A percentile compares a stretch with the other conserved stretches of the same genome.
These are phyloP conservation scores for Terfezia claveryi DNA, from an alignment of 495 filamentous ascomycete genomes.

Conservation along the genomic window DNA sequence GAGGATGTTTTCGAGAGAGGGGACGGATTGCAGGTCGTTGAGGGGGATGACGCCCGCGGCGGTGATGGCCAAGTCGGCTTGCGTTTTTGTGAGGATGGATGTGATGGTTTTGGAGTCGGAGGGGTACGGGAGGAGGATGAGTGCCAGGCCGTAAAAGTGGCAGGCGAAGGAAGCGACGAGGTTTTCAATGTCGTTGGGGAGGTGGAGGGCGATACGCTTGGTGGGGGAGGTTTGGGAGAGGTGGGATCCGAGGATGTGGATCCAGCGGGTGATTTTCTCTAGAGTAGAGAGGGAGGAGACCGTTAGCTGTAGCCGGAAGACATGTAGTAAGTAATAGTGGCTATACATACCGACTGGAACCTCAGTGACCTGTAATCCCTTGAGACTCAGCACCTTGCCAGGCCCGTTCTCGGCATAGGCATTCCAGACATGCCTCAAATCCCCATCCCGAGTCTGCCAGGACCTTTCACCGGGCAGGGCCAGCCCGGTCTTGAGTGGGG, in stretches of 20 bases:
- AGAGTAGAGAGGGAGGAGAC: background rate
- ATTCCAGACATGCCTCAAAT: conserved; percentile 84
- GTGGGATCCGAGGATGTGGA: conserved; percentile 64
- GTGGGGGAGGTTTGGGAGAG: conserved; percentile 38
- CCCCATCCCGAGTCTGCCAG: conserved; percentile 63
- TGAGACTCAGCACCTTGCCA: conserved; percentile 59
- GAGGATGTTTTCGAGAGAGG: conserved; percentile 53
- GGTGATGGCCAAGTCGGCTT: conserved; percentile 62
- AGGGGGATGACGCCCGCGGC: conserved; percentile 76
- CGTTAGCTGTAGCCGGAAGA: no score
- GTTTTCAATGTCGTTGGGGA: conserved; percentile 83
- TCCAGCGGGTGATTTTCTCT: conserved; percentile 58
- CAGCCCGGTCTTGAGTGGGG: conserved; percentile 59
- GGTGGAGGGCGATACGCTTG: conserved; percentile 69
- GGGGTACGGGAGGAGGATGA: conserved; percentile 62
- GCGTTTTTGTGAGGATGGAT: conserved; percentile 41
- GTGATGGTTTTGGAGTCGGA: conserved; percentile 38
- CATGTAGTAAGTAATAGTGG: background rate
- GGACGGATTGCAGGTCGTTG: conserved; percentile 41
- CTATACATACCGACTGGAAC: conserved; percentile 25
- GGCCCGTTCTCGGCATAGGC: conserved; percentile 37
- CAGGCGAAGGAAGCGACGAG: conserved; percentile 38
- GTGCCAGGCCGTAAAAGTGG: conserved; percentile 60
- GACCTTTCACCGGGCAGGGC: conserved; percentile 61
- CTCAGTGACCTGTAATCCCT: conserved; percentile 55